Conservation (phyloP, 106 monocot genomes). For the Agapanthus africanus region DNA sequence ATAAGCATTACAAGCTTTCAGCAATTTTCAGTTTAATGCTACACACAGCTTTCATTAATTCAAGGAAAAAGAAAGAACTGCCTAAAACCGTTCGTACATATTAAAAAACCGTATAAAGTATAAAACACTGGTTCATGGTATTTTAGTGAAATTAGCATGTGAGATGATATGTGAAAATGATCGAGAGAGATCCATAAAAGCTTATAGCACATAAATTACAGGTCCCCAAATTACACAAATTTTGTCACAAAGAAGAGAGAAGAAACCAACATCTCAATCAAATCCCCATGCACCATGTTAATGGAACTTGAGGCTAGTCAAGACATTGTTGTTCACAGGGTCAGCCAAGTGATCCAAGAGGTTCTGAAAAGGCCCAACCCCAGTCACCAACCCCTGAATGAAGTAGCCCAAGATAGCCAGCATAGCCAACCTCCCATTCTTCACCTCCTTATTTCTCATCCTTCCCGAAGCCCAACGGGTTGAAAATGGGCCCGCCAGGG, state of each 20-base stretch:
- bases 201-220: background rate
- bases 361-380: conserved; percentile 87
- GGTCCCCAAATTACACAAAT: background rate
- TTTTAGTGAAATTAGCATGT: no score
- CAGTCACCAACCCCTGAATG: conserved; percentile 65
- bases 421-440: conserved; percentile 98
- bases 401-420: conserved; percentile 77
- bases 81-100: no score
- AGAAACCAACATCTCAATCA: no score
- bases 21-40: no score
- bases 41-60: no score
- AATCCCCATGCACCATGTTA: conserved; percentile 3
- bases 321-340: conserved; percentile 85
- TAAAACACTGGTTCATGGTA: no score
- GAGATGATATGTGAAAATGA: no score
- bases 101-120: no score
- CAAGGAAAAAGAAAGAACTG: no score
- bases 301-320: conserved; percentile 96
- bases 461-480: conserved; percentile 90
- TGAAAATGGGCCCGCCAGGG: conserved; percentile 88
- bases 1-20: no score
- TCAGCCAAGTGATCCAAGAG: conserved; percentile 87
- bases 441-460: conserved; percentile 94
- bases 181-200: no score
- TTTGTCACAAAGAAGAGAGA: conserved; percentile 3